Percentiles rank a stretch among this genome's conserved stretches.
phyloP scores from a whole-genome alignment of 2,329 filamentous ascomycete species.

The Fusarium sp. region DNA sequence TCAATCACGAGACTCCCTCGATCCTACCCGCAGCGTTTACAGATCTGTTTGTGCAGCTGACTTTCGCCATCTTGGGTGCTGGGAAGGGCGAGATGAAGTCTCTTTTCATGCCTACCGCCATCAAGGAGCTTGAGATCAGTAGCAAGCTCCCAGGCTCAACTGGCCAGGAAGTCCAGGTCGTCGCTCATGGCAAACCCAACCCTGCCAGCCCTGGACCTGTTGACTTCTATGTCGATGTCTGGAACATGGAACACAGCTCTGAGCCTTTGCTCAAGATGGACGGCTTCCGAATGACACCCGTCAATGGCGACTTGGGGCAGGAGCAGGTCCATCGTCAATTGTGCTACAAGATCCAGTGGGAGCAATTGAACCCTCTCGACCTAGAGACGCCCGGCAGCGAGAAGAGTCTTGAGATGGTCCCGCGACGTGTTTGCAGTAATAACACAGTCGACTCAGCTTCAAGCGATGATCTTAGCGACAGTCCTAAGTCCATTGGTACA shows the following conservation, averaged over 20 bases:
- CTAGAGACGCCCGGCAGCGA: not conserved
- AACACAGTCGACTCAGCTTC: not conserved
- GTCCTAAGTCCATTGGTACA: not conserved
- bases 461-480: not conserved
- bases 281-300: conserved; percentile 52
- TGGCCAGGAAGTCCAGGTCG: conserved; percentile 44
- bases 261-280: conserved; percentile 49
- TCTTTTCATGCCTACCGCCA: conserved; percentile 50
- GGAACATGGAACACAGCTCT: conserved; percentile 29
- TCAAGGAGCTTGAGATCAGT: conserved; percentile 46
- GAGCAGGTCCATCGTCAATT: conserved; percentile 41
- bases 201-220: conserved; percentile 41
- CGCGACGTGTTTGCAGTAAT: not conserved
- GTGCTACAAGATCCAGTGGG: conserved; percentile 58
- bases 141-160: conserved; percentile 35
- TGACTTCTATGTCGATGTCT: conserved; percentile 49
- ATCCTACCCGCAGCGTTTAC: conserved; percentile 57
- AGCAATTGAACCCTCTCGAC: conserved; percentile 42
- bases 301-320: conserved; percentile 47
- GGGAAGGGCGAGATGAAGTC: conserved; percentile 43
- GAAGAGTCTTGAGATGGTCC: not conserved
- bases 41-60: conserved; percentile 55
- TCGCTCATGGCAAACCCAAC: conserved; percentile 41
- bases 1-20: conserved; percentile 52
- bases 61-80: conserved; percentile 51